Base-by-base conservation (phyloP, 768 basidiomycete species). In the Gautieria morchelliformis region DNA sequence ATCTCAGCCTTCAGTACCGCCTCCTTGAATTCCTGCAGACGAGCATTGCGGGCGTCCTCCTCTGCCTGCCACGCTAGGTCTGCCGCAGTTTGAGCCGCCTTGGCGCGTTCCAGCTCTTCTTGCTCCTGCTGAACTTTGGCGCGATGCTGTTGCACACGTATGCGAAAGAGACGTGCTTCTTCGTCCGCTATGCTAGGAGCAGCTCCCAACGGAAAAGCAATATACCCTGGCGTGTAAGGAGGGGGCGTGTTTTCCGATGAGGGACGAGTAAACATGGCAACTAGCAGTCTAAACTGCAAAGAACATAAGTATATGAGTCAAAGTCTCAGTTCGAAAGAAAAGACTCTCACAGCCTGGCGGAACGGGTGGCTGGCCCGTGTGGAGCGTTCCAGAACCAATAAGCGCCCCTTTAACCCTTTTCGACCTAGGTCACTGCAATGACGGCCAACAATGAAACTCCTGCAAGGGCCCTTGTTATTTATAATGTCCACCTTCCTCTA, bases 1-100 rank as follows among this genome's bases (percentile, higher is more conserved):
- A 80, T 72, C 64, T 84, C 83, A 30, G 77, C 78, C 46, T 66
- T 67, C n/a, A 71, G 68, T 12, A 74, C 74, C 47, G 78, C 74
- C n/a, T 62, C 71, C 9, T 66, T 72, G 55, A 78, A 76, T n/a
- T 53, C 61, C 32, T 70, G 65, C 14, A 62, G 62, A 42, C 68
- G 64, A 27, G 56, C 52, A 17, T 22, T 51, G 19, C 61, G 64
- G 37, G 59, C 63, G 14, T 58, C 68, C 47, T 65, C 63, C 17
- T 30, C 27, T 37, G 35, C 19, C 19, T 47, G 8, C 52, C 58
- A 55, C n/a, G n/a, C 32, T 41, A 15, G 27, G 20, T 56, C 59
- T 35, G 37, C 52, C 32, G 27, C 41, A 15, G 32, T 55, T 46
- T 42, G 11, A 24, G 42, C 32, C 17, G 40, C 41, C 12, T 42